Evolutionary conservation across 371 early-diverging fungal genomes (phyloP).

Genomic region (Syncephalastrum contaminatum): DNA sequence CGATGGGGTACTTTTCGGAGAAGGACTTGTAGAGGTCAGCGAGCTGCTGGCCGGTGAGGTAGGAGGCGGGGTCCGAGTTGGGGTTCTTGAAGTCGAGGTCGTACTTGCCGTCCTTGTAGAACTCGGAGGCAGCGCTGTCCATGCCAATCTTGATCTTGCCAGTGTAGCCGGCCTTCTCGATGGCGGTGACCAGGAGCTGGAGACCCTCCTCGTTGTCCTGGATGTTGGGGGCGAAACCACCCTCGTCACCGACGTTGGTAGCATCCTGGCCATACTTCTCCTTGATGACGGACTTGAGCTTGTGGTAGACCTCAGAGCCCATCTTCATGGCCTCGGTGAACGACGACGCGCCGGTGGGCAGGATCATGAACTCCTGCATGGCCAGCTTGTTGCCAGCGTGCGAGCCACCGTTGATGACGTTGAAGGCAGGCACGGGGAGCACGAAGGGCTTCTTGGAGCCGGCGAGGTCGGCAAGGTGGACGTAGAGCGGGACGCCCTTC

Average conservation of each 20-base stretch:
- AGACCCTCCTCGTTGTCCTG: slow-evolving; percentile 97
- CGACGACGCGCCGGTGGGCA: slow-evolving; percentile 93
- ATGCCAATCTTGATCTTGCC: slow-evolving; percentile 97
- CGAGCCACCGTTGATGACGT: slow-evolving; percentile 99
- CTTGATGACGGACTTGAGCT: slow-evolving; percentile 95
- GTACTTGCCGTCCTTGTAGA: slow-evolving; percentile 96
- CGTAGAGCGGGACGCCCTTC: slow-evolving; percentile 90
- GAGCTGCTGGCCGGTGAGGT: slow-evolving; percentile 80
- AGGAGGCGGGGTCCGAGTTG: slow-evolving; percentile 76
- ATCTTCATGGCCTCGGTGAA: slow-evolving; percentile 98
- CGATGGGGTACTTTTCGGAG: slow-evolving; percentile 90
- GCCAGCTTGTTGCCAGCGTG: slow-evolving; percentile 99
- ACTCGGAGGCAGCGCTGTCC: slow-evolving; percentile 99
- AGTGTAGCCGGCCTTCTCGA: slow-evolving; percentile 92
- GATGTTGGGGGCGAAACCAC: slow-evolving; percentile 99
- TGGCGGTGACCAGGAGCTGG: slow-evolving; percentile 89
- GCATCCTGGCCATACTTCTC: slow-evolving; percentile 98
- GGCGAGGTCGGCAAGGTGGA: slow-evolving; percentile 90
- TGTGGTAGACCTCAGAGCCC: slow-evolving; percentile 96
- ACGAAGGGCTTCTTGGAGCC: slow-evolving; percentile 83
- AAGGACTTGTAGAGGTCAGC: slow-evolving; percentile 85
- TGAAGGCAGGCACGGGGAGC: slow-evolving; percentile 98
- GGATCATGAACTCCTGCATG: slow-evolving; percentile 99
- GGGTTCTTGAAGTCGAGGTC: slow-evolving; percentile 97
- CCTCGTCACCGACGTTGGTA: slow-evolving; percentile 99